Evolutionary conservation across 768 basidiomycete species (phyloP), one percentile per base, ranked within the genome.

Genomic region (Cytidiella melzeri): DNA sequence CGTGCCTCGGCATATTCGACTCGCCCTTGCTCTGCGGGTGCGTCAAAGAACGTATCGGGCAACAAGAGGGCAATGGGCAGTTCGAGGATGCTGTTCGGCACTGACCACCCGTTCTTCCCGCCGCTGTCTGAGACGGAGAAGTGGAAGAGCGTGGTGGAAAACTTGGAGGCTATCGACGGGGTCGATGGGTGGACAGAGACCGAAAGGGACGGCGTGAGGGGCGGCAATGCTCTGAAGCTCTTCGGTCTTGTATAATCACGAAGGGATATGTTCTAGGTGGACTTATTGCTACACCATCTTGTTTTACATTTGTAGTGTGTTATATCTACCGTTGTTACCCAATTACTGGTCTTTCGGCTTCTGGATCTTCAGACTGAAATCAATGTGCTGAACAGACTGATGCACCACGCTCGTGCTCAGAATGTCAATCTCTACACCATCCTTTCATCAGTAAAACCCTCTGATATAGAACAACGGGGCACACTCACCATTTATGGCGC

Each of bases 331-430:
- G n/a, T 41, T 9, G 40, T 41, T 13, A 21, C 5, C 30, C 30
- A 7, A 34, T 34, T 45, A 52, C 9, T 28, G 41, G 41, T 61
- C 63, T 55, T 73, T 73, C 9, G 79, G 76, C 57, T 76, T 76
- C 67, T 94, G 92, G 53, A 98, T 85, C 77, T 98, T 98, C 60
- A 99, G 74, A 60, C 92, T 96, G 66, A 94, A 99, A 65, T 98
- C 96, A 54, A 98, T 84, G 61, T 96, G 93, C 56, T 81, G 90
- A 21, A 90, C 91, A 1, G 88, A 90, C 66, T 97, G 91, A 57
- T 94, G 92, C 21, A 93, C 88, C 7, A 74, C 79, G 52, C 90
- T 93, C 37, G 92, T 93, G 69, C 93, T 88, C 66, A 96, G 59
- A 60, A 98, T 94, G 64, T 99, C 96, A 58, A 99, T 85, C 61